phyloP scores from a whole-genome alignment of 202 grass and related monocot genomes.

The Panicum hallii region DNA sequence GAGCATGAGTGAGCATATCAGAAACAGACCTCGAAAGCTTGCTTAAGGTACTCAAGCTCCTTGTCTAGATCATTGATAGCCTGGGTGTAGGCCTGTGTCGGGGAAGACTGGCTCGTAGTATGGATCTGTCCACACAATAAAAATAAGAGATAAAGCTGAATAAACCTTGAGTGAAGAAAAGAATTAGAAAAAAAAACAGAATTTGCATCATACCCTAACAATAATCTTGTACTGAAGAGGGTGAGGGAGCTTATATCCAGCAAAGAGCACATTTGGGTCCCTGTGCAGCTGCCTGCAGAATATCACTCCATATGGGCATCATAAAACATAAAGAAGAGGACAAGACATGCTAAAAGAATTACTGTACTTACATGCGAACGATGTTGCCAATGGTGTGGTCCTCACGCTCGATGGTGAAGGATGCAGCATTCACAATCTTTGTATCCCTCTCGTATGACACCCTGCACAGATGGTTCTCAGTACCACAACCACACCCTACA shows the following conservation, averaged over 20 bases:
- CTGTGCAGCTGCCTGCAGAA: slow-evolving; percentile 81
- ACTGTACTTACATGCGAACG: slow-evolving; percentile 65
- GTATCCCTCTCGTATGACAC: slow-evolving; percentile 95
- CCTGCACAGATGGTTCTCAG: slow-evolving; percentile 42
- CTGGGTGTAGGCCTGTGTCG: slow-evolving; percentile 80
- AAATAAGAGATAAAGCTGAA: background rate
- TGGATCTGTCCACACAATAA: slow-evolving; percentile 66
- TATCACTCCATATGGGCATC: background rate
- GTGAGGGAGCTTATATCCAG: slow-evolving; percentile 96
- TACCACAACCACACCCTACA: background rate
- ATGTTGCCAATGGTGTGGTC: slow-evolving; percentile 97
- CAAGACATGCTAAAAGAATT: background rate
- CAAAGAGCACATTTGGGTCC: slow-evolving; percentile 93
- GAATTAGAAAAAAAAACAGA: background rate
- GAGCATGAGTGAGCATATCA: background rate
- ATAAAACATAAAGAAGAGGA: slow-evolving; percentile 30
- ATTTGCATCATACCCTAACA: slow-evolving; percentile 62
- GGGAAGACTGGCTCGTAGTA: slow-evolving; percentile 87
- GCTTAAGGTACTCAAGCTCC: slow-evolving; percentile 82
- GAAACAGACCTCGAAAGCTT: slow-evolving; percentile 75
- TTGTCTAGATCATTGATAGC: slow-evolving; percentile 89
- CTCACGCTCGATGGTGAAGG: slow-evolving; percentile 91
- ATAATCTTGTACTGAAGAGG: slow-evolving; percentile 95
- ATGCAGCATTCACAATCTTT: slow-evolving; percentile 92
- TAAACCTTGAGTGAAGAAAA: background rate